Evolutionary conservation across 305 asterid species (phyloP).

Genomic region (Rubia tinctorum): DNA sequence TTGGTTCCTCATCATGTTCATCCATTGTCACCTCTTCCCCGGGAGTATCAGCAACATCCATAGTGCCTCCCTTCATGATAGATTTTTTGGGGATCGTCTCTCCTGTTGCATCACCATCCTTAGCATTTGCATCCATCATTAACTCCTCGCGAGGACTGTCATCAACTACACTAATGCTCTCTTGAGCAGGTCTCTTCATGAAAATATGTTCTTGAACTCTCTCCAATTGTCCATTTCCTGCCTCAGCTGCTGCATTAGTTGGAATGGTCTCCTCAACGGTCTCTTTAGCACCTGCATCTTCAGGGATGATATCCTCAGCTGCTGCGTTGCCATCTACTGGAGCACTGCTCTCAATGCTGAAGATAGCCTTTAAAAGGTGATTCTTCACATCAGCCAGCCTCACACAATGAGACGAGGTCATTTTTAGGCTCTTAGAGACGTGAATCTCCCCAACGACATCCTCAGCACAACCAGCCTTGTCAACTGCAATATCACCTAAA

Average conservation of each 20-base stretch:
- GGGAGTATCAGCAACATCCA: too few species aligned
- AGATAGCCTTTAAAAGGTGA: not conserved
- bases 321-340: not conserved
- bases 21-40: too few species aligned
- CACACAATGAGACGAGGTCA: not conserved
- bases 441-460: not conserved
- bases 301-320: not conserved
- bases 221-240: too few species aligned
- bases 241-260: not conserved
- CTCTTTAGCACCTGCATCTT: not conserved
- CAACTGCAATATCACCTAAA: too few species aligned
- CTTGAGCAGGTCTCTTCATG: not conserved
- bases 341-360: not conserved
- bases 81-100: too few species aligned
- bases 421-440: not conserved
- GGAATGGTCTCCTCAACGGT: not conserved
- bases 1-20: too few species aligned
- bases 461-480: not conserved
- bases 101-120: not conserved
- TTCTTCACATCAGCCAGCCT: not conserved
- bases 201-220: too few species aligned
- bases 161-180: too few species aligned
- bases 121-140: not conserved
- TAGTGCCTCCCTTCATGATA: too few species aligned
- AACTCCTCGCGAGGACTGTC: not conserved